Percentiles rank a stretch among this genome's conserved stretches.
These are phyloP conservation scores for Lotmaria passim DNA, from an alignment of 208 protist species.

Conservation along the genomic window DNA sequence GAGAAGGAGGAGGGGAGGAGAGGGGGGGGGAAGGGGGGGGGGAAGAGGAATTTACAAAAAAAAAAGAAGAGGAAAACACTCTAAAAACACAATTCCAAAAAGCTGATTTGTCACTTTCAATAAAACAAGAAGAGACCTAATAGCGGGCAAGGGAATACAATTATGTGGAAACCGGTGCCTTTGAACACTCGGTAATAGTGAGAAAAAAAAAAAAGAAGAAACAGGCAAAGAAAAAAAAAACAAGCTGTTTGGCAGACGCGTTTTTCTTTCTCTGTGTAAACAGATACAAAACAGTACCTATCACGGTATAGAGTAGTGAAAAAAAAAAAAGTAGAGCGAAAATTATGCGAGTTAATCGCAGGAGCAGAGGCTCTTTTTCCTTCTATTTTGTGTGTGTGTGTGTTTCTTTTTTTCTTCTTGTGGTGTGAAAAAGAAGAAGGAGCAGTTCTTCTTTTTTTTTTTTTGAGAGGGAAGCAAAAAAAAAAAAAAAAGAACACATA, in stretches of 20 bases:
- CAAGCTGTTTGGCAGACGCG: too few species aligned
- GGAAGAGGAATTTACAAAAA: not conserved
- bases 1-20: not conserved
- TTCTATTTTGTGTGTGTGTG: too few species aligned
- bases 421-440: too few species aligned
- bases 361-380: too few species aligned
- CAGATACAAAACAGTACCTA: not conserved
- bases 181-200: slow-evolving; percentile 3
- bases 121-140: not conserved
- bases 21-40: not conserved
- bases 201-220: slow-evolving; percentile 2
- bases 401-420: not conserved
- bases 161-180: not conserved
- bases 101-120: too few species aligned
- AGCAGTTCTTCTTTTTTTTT: not conserved
- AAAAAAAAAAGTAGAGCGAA: too few species aligned
- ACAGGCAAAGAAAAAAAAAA: not conserved
- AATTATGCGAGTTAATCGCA: too few species aligned
- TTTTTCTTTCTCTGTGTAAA: too few species aligned
- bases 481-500: slow-evolving; percentile 8
- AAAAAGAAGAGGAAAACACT: not conserved
- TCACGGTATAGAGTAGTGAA: not conserved
- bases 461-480: not conserved
- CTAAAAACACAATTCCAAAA: not conserved
- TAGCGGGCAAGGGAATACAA: not conserved